phyloP scores from a whole-genome alignment of 176 grass and related monocot genomes.

The Oryza glaberrima region DNA sequence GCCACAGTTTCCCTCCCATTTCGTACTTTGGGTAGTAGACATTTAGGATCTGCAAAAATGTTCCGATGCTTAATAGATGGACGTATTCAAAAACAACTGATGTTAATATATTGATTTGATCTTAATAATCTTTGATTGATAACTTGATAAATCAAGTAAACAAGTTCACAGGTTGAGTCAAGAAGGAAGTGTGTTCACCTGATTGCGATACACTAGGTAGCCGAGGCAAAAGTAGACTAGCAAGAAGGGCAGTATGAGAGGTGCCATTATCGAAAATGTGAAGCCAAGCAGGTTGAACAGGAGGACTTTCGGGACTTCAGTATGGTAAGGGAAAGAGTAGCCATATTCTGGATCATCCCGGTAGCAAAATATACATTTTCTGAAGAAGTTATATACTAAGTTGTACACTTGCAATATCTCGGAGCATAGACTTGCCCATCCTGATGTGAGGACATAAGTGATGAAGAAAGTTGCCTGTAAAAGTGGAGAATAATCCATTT shows the following conservation, averaged over 20 bases:
- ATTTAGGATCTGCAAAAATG: constrained; percentile 68
- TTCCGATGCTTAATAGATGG: background rate
- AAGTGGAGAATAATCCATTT: background rate
- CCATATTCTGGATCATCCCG: constrained; percentile 63
- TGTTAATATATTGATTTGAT: background rate
- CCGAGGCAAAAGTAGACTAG: constrained; percentile 91
- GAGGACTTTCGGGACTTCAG: constrained; percentile 86
- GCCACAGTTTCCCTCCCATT: constrained; percentile 83
- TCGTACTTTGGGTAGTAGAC: constrained; percentile 89
- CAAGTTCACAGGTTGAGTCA: background rate
- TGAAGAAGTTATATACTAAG: constrained; percentile 67
- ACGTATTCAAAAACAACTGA: background rate
- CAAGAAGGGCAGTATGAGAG: constrained; percentile 90
- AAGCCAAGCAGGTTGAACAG: constrained; percentile 83
- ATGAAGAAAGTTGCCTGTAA: constrained; percentile 96
- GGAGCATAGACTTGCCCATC: constrained; percentile 87
- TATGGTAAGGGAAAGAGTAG: constrained; percentile 92
- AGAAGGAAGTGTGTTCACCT: constrained; percentile 45
- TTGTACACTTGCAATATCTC: constrained; percentile 88
- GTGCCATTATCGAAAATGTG: constrained; percentile 89
- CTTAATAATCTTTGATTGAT: background rate
- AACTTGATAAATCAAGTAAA: background rate
- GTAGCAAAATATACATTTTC: constrained; percentile 57
- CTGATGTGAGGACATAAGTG: constrained; percentile 88
- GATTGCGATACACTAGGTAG: constrained; percentile 90